Percentiles rank a stretch among this genome's conserved stretches.
Evolutionary conservation across 2,329 filamentous ascomycete species (phyloP).

Genomic region (Ilyonectria mors-panacis): DNA sequence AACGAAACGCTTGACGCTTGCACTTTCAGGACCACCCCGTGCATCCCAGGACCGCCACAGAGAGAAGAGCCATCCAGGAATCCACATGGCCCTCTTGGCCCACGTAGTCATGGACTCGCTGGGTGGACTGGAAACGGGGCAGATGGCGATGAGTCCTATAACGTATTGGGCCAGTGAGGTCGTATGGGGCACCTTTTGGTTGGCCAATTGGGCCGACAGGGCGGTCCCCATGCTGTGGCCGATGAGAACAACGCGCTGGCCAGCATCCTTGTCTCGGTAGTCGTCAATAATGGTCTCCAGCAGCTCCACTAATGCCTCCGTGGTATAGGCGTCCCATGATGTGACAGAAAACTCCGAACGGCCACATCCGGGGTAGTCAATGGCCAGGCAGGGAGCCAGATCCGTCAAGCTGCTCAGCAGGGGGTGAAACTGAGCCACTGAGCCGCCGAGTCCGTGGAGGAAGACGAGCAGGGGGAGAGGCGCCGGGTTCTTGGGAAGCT

Average conservation of each 20-base stretch:
- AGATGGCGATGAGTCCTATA: conserved; percentile 85
- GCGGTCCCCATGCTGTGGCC: conserved; percentile 94
- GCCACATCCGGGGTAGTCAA: conserved; percentile 94
- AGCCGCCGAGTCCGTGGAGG: conserved; percentile 94
- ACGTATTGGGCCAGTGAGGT: conserved; percentile 73
- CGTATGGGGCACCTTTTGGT: conserved; percentile 58
- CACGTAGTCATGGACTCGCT: conserved; percentile 61
- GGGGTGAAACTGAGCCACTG: conserved; percentile 87
- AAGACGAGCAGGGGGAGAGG: conserved; percentile 90
- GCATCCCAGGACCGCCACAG: conserved; percentile 84
- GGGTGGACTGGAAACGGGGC: conserved; percentile 79
- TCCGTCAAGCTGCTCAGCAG: conserved; percentile 87
- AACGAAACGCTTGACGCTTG: conserved; percentile 84
- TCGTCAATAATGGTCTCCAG: conserved; percentile 81
- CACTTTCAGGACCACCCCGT: conserved; percentile 82
- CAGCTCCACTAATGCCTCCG: conserved; percentile 81
- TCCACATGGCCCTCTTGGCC: conserved; percentile 71
- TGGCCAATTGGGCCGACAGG: conserved; percentile 79
- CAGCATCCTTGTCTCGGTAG: conserved; percentile 74
- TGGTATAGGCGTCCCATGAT: conserved; percentile 84
- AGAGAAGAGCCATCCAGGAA: conserved; percentile 82
- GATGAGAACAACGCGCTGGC: conserved; percentile 83
- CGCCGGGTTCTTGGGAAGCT: conserved; percentile 80
- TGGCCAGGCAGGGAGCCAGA: conserved; percentile 83
- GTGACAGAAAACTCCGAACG: conserved; percentile 81